These are phyloP conservation scores for Diversispora epigaea DNA, from an alignment of 192 early-diverging fungal species.

Conservation along the genomic window DNA sequence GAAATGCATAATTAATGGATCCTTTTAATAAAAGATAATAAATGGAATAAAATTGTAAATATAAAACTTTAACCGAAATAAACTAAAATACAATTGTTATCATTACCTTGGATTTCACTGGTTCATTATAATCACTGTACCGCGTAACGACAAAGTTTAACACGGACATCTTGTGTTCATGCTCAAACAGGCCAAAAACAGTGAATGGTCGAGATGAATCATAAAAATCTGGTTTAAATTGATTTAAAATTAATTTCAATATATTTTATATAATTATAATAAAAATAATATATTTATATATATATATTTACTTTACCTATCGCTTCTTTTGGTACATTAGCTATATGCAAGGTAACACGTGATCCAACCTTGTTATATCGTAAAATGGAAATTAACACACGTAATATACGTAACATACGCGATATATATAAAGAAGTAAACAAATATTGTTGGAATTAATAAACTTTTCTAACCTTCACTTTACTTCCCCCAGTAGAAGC, in stretches of 20 bases:
- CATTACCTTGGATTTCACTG: constrained; percentile 81
- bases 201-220: constrained; percentile 51
- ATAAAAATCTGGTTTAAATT: constrained; percentile 45
- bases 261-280: background rate
- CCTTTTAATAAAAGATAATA: constrained; percentile 37
- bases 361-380: constrained; percentile 60
- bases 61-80: background rate
- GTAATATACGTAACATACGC: too few relatives aligned
- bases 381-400: background rate
- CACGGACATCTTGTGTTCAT: constrained; percentile 94
- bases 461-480: background rate
- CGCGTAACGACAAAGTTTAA: constrained; percentile 79
- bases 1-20: constrained; percentile 80
- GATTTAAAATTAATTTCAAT: background rate
- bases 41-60: background rate
- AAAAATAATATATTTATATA: background rate
- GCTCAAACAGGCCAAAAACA: constrained; percentile 61
- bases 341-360: constrained; percentile 72
- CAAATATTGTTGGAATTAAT: background rate
- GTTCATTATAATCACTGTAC: constrained; percentile 67
- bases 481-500: constrained; percentile 42
- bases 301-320: constrained; percentile 35
- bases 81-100: background rate
- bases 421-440: too few relatives aligned
- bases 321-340: constrained; percentile 63